Percentiles rank a stretch among this genome's conserved stretches.
These are phyloP conservation scores for Tremella mesenterica DNA, from an alignment of 768 basidiomycete species.

Conservation along the genomic window DNA sequence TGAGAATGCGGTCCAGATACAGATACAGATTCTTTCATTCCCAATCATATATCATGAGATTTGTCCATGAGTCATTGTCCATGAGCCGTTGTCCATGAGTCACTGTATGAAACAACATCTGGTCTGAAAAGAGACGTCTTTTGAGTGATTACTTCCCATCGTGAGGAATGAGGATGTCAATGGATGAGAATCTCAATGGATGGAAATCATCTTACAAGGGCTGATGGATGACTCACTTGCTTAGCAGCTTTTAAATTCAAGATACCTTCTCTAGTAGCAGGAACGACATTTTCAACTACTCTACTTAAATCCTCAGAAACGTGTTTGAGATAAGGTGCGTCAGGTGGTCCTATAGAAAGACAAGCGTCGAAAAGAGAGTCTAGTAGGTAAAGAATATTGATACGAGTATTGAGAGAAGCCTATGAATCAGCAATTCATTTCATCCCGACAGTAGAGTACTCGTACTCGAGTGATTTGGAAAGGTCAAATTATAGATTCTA, in stretches of 20 bases:
- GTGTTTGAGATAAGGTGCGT: conserved; percentile 62
- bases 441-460: too few species aligned
- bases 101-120: too few species aligned
- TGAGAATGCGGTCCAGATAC: too few species aligned
- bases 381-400: conserved; percentile 85
- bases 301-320: conserved; percentile 67
- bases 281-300: conserved; percentile 78
- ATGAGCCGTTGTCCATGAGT: too few species aligned
- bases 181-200: conserved; percentile 78
- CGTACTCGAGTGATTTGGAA: too few species aligned
- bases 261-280: conserved; percentile 73
- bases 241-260: conserved; percentile 79
- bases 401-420: conserved; percentile 81
- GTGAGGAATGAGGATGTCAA: conserved; percentile 78
- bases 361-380: conserved; percentile 56
- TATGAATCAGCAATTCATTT: too few species aligned
- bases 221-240: conserved; percentile 53
- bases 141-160: too few species aligned
- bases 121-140: too few species aligned
- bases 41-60: too few species aligned
- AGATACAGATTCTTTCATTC: too few species aligned
- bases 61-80: too few species aligned
- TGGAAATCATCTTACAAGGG: background rate
- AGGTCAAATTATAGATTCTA: too few species aligned
- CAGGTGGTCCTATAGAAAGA: conserved; percentile 36